These are phyloP conservation scores for Paecilomyces sp. DNA, from an alignment of 2,329 filamentous ascomycete genomes.

Conservation along the genomic window DNA sequence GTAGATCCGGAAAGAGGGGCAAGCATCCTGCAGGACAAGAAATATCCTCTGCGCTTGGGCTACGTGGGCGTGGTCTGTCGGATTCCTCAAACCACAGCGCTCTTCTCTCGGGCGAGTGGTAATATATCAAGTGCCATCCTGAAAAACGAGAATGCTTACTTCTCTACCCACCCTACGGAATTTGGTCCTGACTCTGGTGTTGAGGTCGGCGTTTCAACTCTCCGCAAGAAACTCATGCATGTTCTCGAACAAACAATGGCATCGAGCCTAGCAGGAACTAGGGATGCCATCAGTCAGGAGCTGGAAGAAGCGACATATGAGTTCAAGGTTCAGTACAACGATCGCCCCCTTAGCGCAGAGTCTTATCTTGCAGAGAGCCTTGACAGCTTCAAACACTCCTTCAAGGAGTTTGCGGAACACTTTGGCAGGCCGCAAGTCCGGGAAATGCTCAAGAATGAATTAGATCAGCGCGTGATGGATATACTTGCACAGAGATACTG, in stretches of 20 bases:
- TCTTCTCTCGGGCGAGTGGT: constrained; percentile 76
- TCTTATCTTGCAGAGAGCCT: constrained; percentile 93
- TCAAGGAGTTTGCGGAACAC: constrained; percentile 83
- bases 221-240: constrained; percentile 94
- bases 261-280: constrained; percentile 77
- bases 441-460: constrained; percentile 79
- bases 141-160: constrained; percentile 83
- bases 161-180: constrained; percentile 72
- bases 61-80: constrained; percentile 94
- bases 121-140: constrained; percentile 76
- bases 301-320: constrained; percentile 96
- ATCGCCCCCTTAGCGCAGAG: constrained; percentile 86
- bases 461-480: constrained; percentile 92
- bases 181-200: constrained; percentile 69
- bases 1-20: constrained; percentile 76
- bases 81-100: constrained; percentile 57
- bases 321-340: constrained; percentile 99
- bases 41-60: constrained; percentile 89
- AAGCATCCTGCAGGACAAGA: constrained; percentile 74
- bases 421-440: constrained; percentile 89
- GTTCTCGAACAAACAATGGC: constrained; percentile 98
- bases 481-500: constrained; percentile 89
- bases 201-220: constrained; percentile 71
- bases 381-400: constrained; percentile 95
- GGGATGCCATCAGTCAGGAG: constrained; percentile 88